Evolutionary conservation across 2,329 filamentous ascomycete genomes (phyloP).

Genomic region (Phaeosphaeriaceae sp.): DNA sequence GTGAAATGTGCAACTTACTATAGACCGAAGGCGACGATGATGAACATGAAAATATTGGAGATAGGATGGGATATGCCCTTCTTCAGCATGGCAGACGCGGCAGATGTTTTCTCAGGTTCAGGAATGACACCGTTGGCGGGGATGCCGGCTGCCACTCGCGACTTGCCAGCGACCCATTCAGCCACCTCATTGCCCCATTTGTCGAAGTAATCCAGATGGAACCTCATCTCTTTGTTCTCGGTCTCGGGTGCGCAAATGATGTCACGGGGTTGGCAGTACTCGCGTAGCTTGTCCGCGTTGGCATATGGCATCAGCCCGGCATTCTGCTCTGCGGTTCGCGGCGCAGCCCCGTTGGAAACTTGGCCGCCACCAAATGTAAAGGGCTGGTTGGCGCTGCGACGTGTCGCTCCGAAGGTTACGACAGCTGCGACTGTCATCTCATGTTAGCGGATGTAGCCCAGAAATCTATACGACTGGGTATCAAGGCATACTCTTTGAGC

Average conservation of each 20-base stretch:
- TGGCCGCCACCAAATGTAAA: constrained; percentile 32
- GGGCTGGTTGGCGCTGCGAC: constrained; percentile 32
- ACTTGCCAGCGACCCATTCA: constrained; percentile 28
- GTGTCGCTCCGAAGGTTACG: constrained; percentile 31
- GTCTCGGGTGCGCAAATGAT: constrained; percentile 66
- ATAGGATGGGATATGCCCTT: constrained; percentile 31
- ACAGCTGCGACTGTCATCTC: constrained; percentile 26
- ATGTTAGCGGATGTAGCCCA: constrained; percentile 9
- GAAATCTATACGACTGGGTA: background rate
- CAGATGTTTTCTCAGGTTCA: constrained; percentile 14
- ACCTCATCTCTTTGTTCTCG: constrained; percentile 56
- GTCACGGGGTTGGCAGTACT: constrained; percentile 68
- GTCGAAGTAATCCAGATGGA: constrained; percentile 65
- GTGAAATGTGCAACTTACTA: constrained; percentile 26
- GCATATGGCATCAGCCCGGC: constrained; percentile 31
- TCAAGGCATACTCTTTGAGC: constrained; percentile 24
- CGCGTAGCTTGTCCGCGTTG: constrained; percentile 60
- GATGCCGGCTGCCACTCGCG: constrained; percentile 21
- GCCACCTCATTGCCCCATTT: constrained; percentile 30
- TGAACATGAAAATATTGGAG: constrained; percentile 29
- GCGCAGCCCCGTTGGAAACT: constrained; percentile 26
- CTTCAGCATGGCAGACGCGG: constrained; percentile 23
- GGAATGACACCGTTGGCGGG: constrained; percentile 5
- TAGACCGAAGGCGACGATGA: constrained; percentile 22
- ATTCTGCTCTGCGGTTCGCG: constrained; percentile 27